These are phyloP conservation scores for Sistotremastrum suecicum DNA, from an alignment of 768 basidiomycete genomes.

Conservation along the genomic window DNA sequence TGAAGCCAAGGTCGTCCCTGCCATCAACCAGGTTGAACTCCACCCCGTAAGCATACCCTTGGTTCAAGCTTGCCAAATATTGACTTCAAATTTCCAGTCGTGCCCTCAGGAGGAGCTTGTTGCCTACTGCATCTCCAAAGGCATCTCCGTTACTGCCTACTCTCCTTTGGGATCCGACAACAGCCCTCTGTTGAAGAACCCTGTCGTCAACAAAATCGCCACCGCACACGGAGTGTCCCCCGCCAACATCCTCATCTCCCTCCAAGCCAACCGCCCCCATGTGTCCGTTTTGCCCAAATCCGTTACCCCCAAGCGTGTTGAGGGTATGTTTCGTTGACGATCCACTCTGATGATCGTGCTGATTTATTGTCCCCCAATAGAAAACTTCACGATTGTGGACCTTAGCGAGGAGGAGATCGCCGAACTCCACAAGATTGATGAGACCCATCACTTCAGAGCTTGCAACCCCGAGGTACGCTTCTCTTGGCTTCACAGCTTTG, in stretches of 20 bases:
- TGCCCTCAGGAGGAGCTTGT: constrained; percentile 56
- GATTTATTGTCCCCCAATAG: constrained; percentile 14
- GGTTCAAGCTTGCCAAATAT: background rate
- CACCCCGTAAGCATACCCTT: constrained; percentile 38
- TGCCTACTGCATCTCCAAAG: constrained; percentile 42
- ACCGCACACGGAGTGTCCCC: constrained; percentile 41
- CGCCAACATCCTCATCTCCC: constrained; percentile 55
- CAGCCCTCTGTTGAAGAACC: constrained; percentile 51
- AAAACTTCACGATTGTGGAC: constrained; percentile 47
- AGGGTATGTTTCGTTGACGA: constrained; percentile 19
- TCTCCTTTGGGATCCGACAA: constrained; percentile 64
- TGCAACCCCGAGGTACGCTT: constrained; percentile 31
- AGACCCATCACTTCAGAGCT: constrained; percentile 47
- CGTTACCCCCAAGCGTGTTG: constrained; percentile 54
- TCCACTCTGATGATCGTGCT: background rate
- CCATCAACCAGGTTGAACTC: constrained; percentile 69
- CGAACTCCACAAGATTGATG: constrained; percentile 44
- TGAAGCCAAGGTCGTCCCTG: constrained; percentile 43
- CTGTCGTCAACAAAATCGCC: constrained; percentile 46
- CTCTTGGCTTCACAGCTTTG: no score
- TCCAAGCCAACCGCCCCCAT: constrained; percentile 54
- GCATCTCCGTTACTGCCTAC: constrained; percentile 64
- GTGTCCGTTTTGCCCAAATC: constrained; percentile 63
- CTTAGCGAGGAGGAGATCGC: constrained; percentile 46
- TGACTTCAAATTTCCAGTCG: constrained; percentile 22